Evolutionary conservation across 352 stramenopile species (phyloP), one percentile per base, ranked within the genome.

Genomic region (Phytophthora pistaciae): DNA sequence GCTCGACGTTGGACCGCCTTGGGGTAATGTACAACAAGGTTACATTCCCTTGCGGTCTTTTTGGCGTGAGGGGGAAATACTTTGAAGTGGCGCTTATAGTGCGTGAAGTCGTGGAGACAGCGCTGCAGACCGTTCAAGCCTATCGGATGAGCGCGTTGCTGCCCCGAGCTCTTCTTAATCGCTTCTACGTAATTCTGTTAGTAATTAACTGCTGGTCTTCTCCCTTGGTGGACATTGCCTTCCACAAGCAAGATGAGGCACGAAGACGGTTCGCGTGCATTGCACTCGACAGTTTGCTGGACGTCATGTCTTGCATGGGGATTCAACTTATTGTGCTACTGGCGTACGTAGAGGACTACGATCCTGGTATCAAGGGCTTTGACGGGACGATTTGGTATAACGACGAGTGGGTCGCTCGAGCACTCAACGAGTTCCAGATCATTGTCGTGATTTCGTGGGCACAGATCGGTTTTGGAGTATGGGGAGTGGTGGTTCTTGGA

Each of bases 371-470:
- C 1, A 9, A 44, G 9, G 60, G 50, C 13, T 74, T 70, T 23
- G 7, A 18, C 10, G 8, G 20, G 2, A 18, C 18, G 1, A 5
- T 59, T 66, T 48, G 67, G 67, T 69, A 69, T 44, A 14, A 74
- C 49, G 67, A 74, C 29, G 44, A 67, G 21, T 76, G 68, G 62
- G 23, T 59, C 2, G 68, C 57, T 2, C 56, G 57, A n/a, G 57
- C 56, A 10, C 49, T 70, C 29, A 66, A 71, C 50, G 61, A 75
- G 56, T 57, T 75, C 27, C 48, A 64, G 31, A 61, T 71, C 14
- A 27, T 75, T 20, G 48, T 71, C 27, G 60, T 75, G 2, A 36
- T 66, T 29, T 75, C 68, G 4, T 65, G 63, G 52, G 11, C 36
- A 18, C 58, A 72, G 38, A 42, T 64, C 4, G 0, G 68, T 23